Evolutionary conservation across 2,329 filamentous ascomycete genomes (phyloP).

Genomic region (Torrubiellomyces zombiae): DNA sequence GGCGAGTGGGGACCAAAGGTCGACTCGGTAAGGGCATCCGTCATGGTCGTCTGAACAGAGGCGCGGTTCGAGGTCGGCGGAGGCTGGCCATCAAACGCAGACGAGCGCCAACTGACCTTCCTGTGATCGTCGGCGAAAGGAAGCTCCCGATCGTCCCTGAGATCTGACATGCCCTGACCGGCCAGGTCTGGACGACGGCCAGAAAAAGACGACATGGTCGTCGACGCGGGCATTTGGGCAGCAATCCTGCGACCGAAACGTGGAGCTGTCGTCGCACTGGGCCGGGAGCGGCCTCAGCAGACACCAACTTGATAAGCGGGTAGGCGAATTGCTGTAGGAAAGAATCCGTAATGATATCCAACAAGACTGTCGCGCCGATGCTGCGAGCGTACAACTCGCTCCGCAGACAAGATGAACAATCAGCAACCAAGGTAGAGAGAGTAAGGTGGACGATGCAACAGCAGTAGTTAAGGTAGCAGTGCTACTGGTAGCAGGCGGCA

Average conservation of each 20-base stretch:
- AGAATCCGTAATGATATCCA: neutral
- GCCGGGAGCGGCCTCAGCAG: too few relatives aligned
- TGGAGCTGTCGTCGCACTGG: conserved; percentile 4
- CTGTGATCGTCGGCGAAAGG: conserved; percentile 4
- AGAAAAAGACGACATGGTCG: too few relatives aligned
- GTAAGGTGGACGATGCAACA: too few relatives aligned
- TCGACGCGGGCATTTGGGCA: too few relatives aligned
- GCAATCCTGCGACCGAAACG: conserved; percentile 3
- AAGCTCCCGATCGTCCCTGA: too few relatives aligned
- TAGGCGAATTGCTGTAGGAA: too few relatives aligned
- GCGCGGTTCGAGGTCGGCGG: conserved; percentile 30
- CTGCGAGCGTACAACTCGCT: neutral
- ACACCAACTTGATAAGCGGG: too few relatives aligned
- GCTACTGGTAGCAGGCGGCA: too few relatives aligned
- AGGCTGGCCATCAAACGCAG: conserved; percentile 18
- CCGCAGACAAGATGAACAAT: neutral
- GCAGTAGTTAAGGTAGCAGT: too few relatives aligned
- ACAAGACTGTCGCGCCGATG: neutral
- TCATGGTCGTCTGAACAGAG: conserved; percentile 38
- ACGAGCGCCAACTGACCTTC: too few relatives aligned
- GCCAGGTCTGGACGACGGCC: conserved; percentile 10
- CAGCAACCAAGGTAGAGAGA: neutral
- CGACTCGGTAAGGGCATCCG: conserved; percentile 38
- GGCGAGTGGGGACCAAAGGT: conserved; percentile 43
- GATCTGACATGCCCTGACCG: too few relatives aligned